Evolutionary conservation across 495 filamentous ascomycete species (phyloP).

Genomic region (Astrothelium subdiscretum): DNA sequence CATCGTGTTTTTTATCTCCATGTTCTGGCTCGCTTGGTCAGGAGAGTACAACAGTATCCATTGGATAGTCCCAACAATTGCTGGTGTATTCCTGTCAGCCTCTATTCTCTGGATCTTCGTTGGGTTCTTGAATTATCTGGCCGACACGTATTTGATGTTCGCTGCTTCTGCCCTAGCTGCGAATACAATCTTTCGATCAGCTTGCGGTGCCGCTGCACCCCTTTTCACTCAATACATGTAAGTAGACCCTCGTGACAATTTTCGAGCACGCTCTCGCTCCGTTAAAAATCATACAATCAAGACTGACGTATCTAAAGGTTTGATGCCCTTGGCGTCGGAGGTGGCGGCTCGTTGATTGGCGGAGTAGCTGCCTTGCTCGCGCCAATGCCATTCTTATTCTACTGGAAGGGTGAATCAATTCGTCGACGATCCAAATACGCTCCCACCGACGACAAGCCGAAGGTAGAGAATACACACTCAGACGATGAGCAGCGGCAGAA

Average conservation of each 20-base stretch:
- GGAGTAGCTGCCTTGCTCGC: slow-evolving; percentile 34
- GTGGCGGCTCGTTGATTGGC: slow-evolving; percentile 37
- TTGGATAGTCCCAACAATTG: slow-evolving; percentile 10
- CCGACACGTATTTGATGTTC: slow-evolving; percentile 20
- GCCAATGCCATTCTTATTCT: slow-evolving; percentile 40
- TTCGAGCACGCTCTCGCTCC: no score
- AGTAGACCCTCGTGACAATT: not conserved
- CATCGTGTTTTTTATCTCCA: slow-evolving; percentile 39
- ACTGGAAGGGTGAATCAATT: slow-evolving; percentile 38
- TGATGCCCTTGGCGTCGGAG: slow-evolving; percentile 32
- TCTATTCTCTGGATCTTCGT: slow-evolving; percentile 18
- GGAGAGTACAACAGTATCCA: slow-evolving; percentile 17
- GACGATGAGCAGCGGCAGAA: not conserved
- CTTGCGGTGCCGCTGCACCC: slow-evolving; percentile 22
- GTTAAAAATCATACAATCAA: no score
- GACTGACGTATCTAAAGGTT: slow-evolving; percentile 1
- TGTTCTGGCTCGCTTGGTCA: slow-evolving; percentile 52
- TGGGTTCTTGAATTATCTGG: slow-evolving; percentile 21
- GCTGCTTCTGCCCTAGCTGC: slow-evolving; percentile 26
- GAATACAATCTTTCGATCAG: slow-evolving; percentile 26
- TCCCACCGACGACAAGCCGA: slow-evolving; percentile 18
- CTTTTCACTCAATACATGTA: slow-evolving; percentile 27
- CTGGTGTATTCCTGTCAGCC: slow-evolving; percentile 14
- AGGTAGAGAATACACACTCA: slow-evolving; percentile 11
- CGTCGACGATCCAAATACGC: slow-evolving; percentile 31